These are phyloP conservation scores for Obba rivulosa DNA, from an alignment of 768 basidiomycete species.

Conservation along the genomic window DNA sequence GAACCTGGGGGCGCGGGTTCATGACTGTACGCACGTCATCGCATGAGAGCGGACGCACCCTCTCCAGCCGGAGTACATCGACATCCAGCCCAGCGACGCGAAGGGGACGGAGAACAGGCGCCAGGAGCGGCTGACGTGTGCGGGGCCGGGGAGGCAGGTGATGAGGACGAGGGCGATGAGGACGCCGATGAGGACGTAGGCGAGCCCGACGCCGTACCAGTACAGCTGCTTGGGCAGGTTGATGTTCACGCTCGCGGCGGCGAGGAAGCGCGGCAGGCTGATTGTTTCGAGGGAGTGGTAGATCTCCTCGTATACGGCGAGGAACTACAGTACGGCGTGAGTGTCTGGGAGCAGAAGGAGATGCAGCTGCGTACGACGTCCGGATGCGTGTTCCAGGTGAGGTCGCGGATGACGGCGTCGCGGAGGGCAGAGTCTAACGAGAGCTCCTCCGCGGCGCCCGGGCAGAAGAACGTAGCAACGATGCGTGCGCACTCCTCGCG, in stretches of 20 bases:
- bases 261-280: constrained; percentile 30
- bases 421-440: constrained; percentile 20
- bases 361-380: constrained; percentile 24
- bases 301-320: constrained; percentile 29
- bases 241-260: constrained; percentile 27
- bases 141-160: neutral
- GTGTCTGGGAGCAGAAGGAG: neutral
- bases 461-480: constrained; percentile 18
- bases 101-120: constrained; percentile 28
- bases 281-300: constrained; percentile 26
- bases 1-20: constrained; percentile 17
- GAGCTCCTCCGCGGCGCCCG: constrained; percentile 17
- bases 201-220: constrained; percentile 27
- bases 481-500: constrained; percentile 21
- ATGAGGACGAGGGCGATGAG: constrained; percentile 18
- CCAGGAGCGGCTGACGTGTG: constrained; percentile 21
- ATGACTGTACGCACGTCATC: neutral
- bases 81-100: constrained; percentile 24
- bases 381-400: constrained; percentile 30
- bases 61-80: constrained; percentile 30
- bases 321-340: constrained; percentile 20
- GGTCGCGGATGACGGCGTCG: constrained; percentile 23
- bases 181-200: constrained; percentile 22
- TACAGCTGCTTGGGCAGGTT: constrained; percentile 32
- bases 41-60: constrained; percentile 18